Evolutionary conservation across 495 filamentous ascomycete species (phyloP), one percentile per base, ranked within the genome.

Genomic region (Trichocladium uniseriatum): DNA sequence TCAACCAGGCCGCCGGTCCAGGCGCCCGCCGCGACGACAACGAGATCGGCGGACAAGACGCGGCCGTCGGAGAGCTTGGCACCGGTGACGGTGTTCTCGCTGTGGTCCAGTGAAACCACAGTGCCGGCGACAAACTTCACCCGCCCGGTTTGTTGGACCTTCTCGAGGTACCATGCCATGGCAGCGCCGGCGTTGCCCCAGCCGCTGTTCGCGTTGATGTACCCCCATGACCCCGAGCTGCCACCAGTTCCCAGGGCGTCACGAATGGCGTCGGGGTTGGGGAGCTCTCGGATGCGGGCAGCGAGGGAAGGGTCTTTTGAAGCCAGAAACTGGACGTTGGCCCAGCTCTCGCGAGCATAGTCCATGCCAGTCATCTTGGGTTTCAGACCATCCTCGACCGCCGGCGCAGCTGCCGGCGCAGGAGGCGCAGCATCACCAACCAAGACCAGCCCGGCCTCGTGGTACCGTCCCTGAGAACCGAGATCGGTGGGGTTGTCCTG

Each of bases 111-210:
- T 1, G 71, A 63, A 49, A 66, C 61, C 5, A 84, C 87, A 24
- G 81, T 77, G 4, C 73, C 87, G 14, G 70, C 76, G 32, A 76
- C 57, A 59, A 91, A 88, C 7, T 45, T 58, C 5, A 95, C 80
- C 22, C 82, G 75, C 4, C 71, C 74, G 15, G 74, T 79, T 18
- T 65, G 58, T 42, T 79, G 76, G 34, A 80, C 76, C 38, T 66
- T 54, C 11, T 55, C 43, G 15, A 79, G 69, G 20, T 87, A 65
- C 64, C 74, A 86, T 13, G 61, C 61, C 74, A 95, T 89, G 9
- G 77, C 76, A 0, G 72, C 79, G 38, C 82, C 85, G 0, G 90
- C 89, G 58, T 98, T 78, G 6, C 79, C 86, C 91, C 90, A 96
- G 2, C 92, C 92, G 43, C 78, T 82, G 1, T 70, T 74, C 59